A percentile compares a stretch with the other conserved stretches of the same genome.
Evolutionary conservation across 2,329 filamentous ascomycete species (phyloP).

Genomic region (Endocalyx cinctus): DNA sequence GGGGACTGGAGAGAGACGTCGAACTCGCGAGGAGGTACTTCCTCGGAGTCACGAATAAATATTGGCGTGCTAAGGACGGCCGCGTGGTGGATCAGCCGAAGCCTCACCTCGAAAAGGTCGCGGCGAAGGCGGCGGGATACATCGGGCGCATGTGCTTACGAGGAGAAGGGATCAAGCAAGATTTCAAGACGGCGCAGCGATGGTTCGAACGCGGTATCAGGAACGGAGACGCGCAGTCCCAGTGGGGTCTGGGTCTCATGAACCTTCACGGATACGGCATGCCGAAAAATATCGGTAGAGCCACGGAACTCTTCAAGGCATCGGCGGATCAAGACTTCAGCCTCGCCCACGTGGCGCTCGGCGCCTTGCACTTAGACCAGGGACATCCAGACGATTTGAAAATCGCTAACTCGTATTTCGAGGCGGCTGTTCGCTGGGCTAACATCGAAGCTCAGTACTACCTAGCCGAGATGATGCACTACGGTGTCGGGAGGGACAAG

Average conservation of each 20-base stretch:
- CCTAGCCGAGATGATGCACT: slow-evolving; percentile 78
- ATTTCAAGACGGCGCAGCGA: slow-evolving; percentile 66
- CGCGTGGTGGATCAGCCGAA: slow-evolving; percentile 66
- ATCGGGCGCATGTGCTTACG: slow-evolving; percentile 86
- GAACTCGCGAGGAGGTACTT: slow-evolving; percentile 76
- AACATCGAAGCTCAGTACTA: slow-evolving; percentile 91
- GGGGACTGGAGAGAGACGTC: slow-evolving; percentile 68
- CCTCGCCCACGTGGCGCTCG: slow-evolving; percentile 76
- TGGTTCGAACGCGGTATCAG: slow-evolving; percentile 81
- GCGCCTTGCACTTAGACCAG: slow-evolving; percentile 81
- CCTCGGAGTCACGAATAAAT: slow-evolving; percentile 69
- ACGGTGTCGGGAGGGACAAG: slow-evolving; percentile 74
- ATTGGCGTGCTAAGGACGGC: slow-evolving; percentile 74
- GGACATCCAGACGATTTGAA: slow-evolving; percentile 65
- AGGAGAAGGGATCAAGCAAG: slow-evolving; percentile 78
- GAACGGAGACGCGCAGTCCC: slow-evolving; percentile 75
- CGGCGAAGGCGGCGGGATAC: slow-evolving; percentile 79
- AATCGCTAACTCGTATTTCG: slow-evolving; percentile 80
- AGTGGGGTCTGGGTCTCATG: slow-evolving; percentile 81
- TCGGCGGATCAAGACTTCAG: slow-evolving; percentile 79
- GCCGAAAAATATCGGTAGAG: slow-evolving; percentile 63
- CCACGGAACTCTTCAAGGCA: slow-evolving; percentile 70
- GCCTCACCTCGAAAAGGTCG: slow-evolving; percentile 68
- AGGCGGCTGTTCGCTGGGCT: slow-evolving; percentile 75
- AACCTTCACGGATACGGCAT: slow-evolving; percentile 71